A percentile compares a stretch with the other conserved stretches of the same genome.
Evolutionary conservation across 805 yeast species (phyloP).

Genomic region (Ogataea methanolica): DNA sequence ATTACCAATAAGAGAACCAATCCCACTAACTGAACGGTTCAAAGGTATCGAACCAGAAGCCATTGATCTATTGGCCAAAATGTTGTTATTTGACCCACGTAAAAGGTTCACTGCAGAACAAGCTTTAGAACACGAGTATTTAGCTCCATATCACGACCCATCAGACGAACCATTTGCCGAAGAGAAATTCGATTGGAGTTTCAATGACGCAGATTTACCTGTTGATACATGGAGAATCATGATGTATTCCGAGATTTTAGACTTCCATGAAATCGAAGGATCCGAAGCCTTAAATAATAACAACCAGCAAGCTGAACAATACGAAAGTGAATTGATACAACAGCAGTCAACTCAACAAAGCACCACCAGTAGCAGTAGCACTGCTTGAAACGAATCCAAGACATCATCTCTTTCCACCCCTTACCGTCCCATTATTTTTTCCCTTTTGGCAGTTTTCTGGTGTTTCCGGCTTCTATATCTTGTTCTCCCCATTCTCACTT

Average conservation of each 20-base stretch:
- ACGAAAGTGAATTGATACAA: slow-evolving; percentile 21
- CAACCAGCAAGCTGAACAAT: slow-evolving; percentile 15
- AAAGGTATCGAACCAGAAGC: slow-evolving; percentile 79
- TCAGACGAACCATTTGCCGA: slow-evolving; percentile 95
- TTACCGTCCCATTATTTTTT: not conserved
- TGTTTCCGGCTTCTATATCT: not conserved
- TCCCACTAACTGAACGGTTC: slow-evolving; percentile 80
- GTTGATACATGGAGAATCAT: slow-evolving; percentile 98
- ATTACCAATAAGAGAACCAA: slow-evolving; percentile 88
- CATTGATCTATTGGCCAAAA: slow-evolving; percentile 77
- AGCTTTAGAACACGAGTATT: slow-evolving; percentile 84
- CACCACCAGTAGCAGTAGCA: not conserved
- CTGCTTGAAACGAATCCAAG: not conserved
- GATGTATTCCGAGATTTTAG: slow-evolving; percentile 97
- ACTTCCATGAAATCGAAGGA: slow-evolving; percentile 85
- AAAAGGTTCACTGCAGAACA: slow-evolving; percentile 91
- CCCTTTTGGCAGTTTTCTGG: not conserved
- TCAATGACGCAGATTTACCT: slow-evolving; percentile 95
- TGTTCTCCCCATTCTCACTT: not conserved
- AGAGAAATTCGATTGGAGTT: slow-evolving; percentile 94
- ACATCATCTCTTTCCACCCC: no score
- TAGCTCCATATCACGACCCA: slow-evolving; percentile 96
- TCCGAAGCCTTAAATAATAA: slow-evolving; percentile 17
- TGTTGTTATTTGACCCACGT: slow-evolving; percentile 94
- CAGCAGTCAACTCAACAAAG: slow-evolving; percentile 18